These are phyloP conservation scores for Bipolaris gigantea DNA, from an alignment of 2,329 filamentous ascomycete genomes.

Conservation along the genomic window DNA sequence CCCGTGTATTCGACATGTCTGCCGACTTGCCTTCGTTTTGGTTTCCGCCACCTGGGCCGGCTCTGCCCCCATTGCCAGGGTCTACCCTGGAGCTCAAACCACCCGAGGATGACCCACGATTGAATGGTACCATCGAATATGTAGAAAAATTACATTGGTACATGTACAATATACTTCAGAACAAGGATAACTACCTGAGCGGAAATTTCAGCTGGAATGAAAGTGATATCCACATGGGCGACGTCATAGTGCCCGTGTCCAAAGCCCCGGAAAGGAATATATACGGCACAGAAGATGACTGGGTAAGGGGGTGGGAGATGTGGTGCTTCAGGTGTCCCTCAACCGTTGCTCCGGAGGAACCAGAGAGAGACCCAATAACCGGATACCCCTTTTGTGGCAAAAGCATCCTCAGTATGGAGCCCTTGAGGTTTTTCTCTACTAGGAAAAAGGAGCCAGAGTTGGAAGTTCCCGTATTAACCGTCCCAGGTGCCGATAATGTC, in stretches of 20 bases:
- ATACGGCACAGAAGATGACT: background rate
- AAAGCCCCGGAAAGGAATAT: background rate
- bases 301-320: background rate
- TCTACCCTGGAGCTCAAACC: background rate
- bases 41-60: background rate
- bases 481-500: background rate
- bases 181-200: background rate
- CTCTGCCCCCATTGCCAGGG: background rate
- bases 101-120: background rate
- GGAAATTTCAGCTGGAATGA: background rate
- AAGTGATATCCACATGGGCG: background rate
- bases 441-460: background rate
- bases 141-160: background rate
- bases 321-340: background rate
- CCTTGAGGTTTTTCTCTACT: background rate
- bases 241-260: background rate
- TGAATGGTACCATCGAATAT: background rate
- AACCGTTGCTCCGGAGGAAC: background rate
- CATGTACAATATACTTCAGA: background rate
- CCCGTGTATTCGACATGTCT: constrained; percentile 1
- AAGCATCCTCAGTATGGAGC: background rate
- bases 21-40: background rate
- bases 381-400: background rate
- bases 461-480: background rate
- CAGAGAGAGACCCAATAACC: background rate